Evolutionary conservation across 345 rosid species (phyloP).

Genomic region (Citropsis articulata): DNA sequence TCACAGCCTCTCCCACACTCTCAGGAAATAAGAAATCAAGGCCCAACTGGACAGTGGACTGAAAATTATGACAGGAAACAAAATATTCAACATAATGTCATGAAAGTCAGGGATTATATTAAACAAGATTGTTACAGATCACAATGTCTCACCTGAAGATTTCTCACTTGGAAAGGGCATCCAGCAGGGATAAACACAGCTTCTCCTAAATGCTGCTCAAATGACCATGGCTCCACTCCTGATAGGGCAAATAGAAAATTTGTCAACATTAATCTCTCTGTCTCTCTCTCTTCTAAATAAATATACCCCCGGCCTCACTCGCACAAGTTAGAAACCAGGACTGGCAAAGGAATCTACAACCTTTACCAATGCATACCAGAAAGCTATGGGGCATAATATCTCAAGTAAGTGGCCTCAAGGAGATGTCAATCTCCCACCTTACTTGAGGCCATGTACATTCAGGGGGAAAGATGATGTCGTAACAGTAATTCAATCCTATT

Average conservation of each 20-base stretch:
- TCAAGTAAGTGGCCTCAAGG: neutral
- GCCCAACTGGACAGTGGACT: slow-evolving; percentile 90
- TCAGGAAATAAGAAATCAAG: slow-evolving; percentile 95
- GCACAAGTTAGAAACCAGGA: neutral
- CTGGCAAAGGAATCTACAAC: neutral
- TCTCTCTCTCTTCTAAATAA: no score
- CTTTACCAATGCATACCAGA: no score
- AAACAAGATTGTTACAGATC: neutral
- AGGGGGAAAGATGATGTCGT: neutral
- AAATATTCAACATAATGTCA: neutral
- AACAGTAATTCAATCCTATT: neutral
- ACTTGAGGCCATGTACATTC: neutral
- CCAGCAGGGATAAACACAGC: slow-evolving; percentile 96
- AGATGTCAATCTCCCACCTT: neutral
- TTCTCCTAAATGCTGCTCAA: slow-evolving; percentile 74
- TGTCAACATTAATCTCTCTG: neutral
- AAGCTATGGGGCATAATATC: neutral
- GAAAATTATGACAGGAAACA: slow-evolving; percentile 25
- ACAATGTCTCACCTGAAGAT: slow-evolving; percentile 57
- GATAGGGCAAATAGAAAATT: slow-evolving; percentile 11
- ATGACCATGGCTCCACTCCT: slow-evolving; percentile 97
- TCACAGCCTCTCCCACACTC: slow-evolving; percentile 75
- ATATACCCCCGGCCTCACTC: neutral
- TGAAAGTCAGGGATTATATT: neutral
- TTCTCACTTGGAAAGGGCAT: slow-evolving; percentile 83